phyloP scores from a whole-genome alignment of 192 early-diverging fungal genomes.

The Backusella morwellensis region DNA sequence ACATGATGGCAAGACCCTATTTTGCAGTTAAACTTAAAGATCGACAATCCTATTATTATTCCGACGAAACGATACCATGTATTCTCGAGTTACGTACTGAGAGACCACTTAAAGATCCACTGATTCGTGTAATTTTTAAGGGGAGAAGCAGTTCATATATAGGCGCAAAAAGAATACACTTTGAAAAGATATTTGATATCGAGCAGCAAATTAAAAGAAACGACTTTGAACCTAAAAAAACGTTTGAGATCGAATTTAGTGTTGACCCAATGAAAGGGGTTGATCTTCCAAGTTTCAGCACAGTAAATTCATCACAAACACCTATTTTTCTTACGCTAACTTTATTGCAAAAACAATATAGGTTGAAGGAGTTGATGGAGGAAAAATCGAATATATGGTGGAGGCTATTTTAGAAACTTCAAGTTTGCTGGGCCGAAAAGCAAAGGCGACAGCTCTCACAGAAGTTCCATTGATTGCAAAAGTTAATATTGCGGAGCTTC shows the following conservation, averaged over 20 bases:
- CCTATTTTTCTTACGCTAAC: not conserved
- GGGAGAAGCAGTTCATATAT: not conserved
- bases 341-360: not conserved
- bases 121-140: not conserved
- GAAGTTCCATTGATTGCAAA: not conserved
- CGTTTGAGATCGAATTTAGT: not conserved
- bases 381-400: not conserved
- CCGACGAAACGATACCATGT: not conserved
- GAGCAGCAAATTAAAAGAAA: not conserved
- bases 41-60: not conserved
- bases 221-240: not conserved
- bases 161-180: not conserved
- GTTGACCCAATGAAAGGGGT: not conserved
- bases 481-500: not conserved
- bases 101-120: not conserved
- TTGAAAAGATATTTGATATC: not conserved
- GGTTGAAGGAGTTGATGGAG: not conserved
- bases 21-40: not conserved
- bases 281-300: not conserved
- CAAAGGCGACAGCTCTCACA: not conserved
- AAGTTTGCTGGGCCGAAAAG: not conserved
- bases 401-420: not conserved
- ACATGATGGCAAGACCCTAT: not conserved
- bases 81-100: not conserved
- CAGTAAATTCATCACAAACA: not conserved